phyloP scores from a whole-genome alignment of 495 filamentous ascomycete species.

The Glarea lozoyensis region DNA sequence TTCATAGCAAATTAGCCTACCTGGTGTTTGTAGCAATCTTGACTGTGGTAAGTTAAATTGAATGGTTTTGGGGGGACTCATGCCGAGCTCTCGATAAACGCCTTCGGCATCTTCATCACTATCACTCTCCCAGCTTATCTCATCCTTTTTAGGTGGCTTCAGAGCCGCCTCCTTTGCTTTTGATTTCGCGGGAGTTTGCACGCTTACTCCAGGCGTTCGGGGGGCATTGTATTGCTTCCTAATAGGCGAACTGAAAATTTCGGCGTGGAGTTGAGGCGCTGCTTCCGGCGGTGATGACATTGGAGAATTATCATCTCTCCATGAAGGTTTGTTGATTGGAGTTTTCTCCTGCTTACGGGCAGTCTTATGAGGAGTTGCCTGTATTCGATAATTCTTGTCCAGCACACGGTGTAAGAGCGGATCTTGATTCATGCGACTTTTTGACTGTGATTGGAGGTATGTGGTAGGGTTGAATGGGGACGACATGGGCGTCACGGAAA shows the following conservation, averaged over 20 bases:
- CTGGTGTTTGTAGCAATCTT: constrained; percentile 83
- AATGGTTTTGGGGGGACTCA: constrained; percentile 94
- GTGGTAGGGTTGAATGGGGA: constrained; percentile 25
- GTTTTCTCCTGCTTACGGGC: constrained; percentile 22
- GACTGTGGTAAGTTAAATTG: constrained; percentile 89
- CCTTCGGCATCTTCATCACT: constrained; percentile 50
- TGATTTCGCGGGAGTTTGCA: constrained; percentile 54
- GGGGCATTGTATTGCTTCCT: constrained; percentile 29
- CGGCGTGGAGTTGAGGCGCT: constrained; percentile 70
- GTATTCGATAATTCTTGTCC: constrained; percentile 88
- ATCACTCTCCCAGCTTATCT: constrained; percentile 55
- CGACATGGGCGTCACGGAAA: constrained; percentile 43
- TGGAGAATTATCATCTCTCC: constrained; percentile 37
- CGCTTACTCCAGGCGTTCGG: constrained; percentile 67
- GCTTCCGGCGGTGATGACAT: constrained; percentile 71
- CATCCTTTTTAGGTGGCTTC: constrained; percentile 27
- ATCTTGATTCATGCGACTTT: constrained; percentile 43
- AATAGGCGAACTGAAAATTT: constrained; percentile 75
- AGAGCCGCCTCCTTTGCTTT: constrained; percentile 37
- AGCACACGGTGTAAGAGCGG: constrained; percentile 78
- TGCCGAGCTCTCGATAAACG: constrained; percentile 47
- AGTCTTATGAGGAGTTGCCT: constrained; percentile 80
- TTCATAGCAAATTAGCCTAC: constrained; percentile 36
- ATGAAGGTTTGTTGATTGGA: constrained; percentile 21
- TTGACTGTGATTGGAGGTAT: constrained; percentile 29